Conservation (phyloP, 495 filamentous ascomycete species). For the Neurospora discreta region DNA sequence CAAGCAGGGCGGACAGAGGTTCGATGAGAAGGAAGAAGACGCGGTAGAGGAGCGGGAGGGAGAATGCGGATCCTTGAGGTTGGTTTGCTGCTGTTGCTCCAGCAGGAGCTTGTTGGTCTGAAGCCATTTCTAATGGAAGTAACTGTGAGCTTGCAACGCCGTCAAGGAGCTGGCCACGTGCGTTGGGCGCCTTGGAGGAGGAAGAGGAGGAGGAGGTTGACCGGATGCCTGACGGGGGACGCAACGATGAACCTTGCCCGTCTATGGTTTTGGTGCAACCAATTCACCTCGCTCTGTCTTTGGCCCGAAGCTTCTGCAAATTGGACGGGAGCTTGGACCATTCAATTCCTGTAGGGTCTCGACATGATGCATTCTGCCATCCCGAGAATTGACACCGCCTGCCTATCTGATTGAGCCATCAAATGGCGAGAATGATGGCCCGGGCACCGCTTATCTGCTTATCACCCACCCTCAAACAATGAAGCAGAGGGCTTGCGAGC, state of each 20-base stretch:
- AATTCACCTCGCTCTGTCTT: neutral
- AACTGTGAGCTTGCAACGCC: neutral
- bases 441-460: neutral
- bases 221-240: neutral
- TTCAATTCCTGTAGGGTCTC: neutral
- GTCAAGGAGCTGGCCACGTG: neutral
- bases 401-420: neutral
- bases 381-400: constrained; percentile 7
- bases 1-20: constrained; percentile 50
- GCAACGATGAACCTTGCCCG: neutral
- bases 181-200: neutral
- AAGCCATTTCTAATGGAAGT: neutral
- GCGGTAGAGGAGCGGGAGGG: constrained; percentile 40
- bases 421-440: neutral
- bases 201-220: neutral
- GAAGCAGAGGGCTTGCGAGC: constrained; percentile 19
- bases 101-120: neutral
- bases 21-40: constrained; percentile 58
- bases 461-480: neutral
- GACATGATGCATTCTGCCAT: neutral
- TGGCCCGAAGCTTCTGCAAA: neutral
- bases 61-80: constrained; percentile 6
- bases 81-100: neutral
- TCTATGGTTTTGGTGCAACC: neutral
- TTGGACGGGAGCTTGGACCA: constrained; percentile 8